phyloP scores from a whole-genome alignment of 352 stramenopile species.

The Achlya hypogyna region DNA sequence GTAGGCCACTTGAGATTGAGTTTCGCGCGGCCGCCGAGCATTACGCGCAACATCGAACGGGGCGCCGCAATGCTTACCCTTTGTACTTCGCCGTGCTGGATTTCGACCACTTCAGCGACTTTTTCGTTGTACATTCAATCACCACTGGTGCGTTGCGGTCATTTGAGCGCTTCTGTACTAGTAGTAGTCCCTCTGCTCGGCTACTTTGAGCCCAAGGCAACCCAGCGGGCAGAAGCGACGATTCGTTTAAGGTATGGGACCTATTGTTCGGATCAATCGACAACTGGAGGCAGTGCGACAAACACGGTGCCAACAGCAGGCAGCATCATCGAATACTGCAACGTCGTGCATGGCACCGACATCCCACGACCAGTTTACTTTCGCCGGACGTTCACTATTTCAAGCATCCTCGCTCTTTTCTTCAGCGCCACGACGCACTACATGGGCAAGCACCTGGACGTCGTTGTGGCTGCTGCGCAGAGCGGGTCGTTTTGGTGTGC shows the following conservation, averaged over 20 bases:
- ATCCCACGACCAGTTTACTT: constrained; percentile 5
- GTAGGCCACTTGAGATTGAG: constrained; percentile 2
- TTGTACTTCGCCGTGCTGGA: constrained; percentile 9
- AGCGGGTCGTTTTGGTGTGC: background rate
- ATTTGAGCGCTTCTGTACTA: no score
- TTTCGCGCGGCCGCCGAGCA: background rate
- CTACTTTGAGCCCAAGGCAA: constrained; percentile 9
- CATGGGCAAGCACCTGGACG: background rate
- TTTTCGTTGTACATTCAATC: constrained; percentile 11
- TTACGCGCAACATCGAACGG: background rate
- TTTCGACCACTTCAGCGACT: constrained; percentile 3
- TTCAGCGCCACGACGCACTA: background rate
- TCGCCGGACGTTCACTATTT: constrained; percentile 14
- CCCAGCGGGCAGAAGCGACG: background rate
- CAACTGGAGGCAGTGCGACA: background rate
- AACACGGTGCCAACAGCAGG: background rate
- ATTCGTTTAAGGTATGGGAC: constrained; percentile 4
- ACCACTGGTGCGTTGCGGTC: background rate
- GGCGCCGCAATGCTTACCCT: background rate
- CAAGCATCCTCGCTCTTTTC: background rate
- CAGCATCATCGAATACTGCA: constrained; percentile 17
- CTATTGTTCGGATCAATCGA: background rate
- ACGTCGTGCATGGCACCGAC: constrained; percentile 2
- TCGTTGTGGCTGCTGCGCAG: background rate
- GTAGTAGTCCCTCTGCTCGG: constrained; percentile 10